A percentile compares a stretch with the other conserved stretches of the same genome.
Evolutionary conservation across 2,329 filamentous ascomycete species (phyloP).

Genomic region (Xylariales sp.): DNA sequence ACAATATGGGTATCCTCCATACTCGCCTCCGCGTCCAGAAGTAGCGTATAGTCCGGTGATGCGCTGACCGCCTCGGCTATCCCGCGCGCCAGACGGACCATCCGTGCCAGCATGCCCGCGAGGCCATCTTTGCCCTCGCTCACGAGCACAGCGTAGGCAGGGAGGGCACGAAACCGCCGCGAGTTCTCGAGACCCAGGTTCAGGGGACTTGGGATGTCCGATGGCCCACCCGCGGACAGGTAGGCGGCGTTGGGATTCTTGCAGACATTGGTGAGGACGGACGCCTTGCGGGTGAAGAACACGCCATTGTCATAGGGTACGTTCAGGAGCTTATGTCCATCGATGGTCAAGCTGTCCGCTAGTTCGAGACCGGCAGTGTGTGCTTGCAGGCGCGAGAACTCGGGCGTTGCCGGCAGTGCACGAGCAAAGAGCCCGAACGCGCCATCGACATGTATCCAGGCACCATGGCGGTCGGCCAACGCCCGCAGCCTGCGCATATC

Average conservation of each 20-base stretch:
- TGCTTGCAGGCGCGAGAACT: slow-evolving; percentile 50
- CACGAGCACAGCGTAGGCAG: slow-evolving; percentile 75
- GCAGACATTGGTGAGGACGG: slow-evolving; percentile 61
- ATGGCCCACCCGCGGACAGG: slow-evolving; percentile 41
- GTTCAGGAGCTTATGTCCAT: slow-evolving; percentile 90
- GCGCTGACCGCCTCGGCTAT: slow-evolving; percentile 61
- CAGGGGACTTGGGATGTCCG: slow-evolving; percentile 71
- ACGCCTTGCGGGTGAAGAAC: slow-evolving; percentile 68
- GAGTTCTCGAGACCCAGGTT: slow-evolving; percentile 91
- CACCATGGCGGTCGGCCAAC: slow-evolving; percentile 66
- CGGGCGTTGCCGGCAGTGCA: slow-evolving; percentile 49
- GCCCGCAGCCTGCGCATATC: slow-evolving; percentile 61
- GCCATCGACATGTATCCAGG: slow-evolving; percentile 89
- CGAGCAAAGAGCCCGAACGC: slow-evolving; percentile 84
- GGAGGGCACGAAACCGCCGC: slow-evolving; percentile 83
- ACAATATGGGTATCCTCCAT: slow-evolving; percentile 60
- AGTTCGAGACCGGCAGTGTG: slow-evolving; percentile 65
- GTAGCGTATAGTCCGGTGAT: slow-evolving; percentile 59
- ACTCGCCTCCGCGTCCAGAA: slow-evolving; percentile 47
- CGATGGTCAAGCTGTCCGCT: slow-evolving; percentile 81
- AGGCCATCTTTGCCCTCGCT: slow-evolving; percentile 71
- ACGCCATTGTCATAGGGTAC: slow-evolving; percentile 94
- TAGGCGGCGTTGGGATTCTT: slow-evolving; percentile 84
- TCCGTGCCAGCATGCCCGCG: slow-evolving; percentile 62
- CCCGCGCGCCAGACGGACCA: slow-evolving; percentile 65